These are phyloP conservation scores for Neofusicoccum ribis DNA, from an alignment of 2,329 filamentous ascomycete genomes.

Conservation along the genomic window DNA sequence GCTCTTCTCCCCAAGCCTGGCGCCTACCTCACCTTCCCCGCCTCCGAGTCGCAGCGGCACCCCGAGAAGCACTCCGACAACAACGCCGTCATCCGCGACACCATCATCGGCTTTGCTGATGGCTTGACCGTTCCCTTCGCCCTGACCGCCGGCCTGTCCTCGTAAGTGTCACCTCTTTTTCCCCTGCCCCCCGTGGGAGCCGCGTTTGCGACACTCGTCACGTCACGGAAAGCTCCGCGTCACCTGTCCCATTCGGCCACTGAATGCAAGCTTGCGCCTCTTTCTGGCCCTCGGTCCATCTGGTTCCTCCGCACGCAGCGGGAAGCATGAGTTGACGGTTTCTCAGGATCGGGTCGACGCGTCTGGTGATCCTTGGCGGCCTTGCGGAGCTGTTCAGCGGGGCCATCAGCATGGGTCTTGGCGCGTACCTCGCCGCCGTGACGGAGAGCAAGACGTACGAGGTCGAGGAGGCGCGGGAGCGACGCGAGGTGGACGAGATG, in stretches of 20 bases:
- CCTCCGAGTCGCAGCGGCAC: conserved; percentile 8
- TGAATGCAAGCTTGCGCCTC: too few relatives aligned
- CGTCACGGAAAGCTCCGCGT: neutral
- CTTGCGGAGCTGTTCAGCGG: conserved; percentile 75
- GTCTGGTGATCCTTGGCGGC: conserved; percentile 57
- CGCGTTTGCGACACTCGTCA: neutral
- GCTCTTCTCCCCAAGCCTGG: conserved; percentile 9
- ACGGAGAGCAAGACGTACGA: conserved; percentile 56
- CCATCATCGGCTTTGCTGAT: conserved; percentile 75
- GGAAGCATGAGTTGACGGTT: neutral
- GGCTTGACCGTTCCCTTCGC: conserved; percentile 80
- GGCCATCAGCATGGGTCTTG: conserved; percentile 75
- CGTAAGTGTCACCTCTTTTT: conserved; percentile 25
- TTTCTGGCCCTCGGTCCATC: too few relatives aligned
- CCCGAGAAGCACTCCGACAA: conserved; percentile 28
- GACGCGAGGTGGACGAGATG: conserved; percentile 45
- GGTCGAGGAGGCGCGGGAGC: conserved; percentile 51
- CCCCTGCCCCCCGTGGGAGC: neutral
- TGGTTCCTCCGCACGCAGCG: too few relatives aligned
- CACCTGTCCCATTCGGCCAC: neutral
- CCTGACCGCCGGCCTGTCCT: conserved; percentile 70
- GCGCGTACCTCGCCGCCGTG: conserved; percentile 68
- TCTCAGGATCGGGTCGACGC: conserved; percentile 25
- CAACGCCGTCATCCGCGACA: conserved; percentile 57
- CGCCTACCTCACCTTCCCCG: conserved; percentile 7